Percentiles rank a stretch among this genome's conserved stretches.
These are phyloP conservation scores for Bolboschoenoplectus hybrid DNA, from an alignment of 202 grass and related monocot genomes.

Conservation along the genomic window DNA sequence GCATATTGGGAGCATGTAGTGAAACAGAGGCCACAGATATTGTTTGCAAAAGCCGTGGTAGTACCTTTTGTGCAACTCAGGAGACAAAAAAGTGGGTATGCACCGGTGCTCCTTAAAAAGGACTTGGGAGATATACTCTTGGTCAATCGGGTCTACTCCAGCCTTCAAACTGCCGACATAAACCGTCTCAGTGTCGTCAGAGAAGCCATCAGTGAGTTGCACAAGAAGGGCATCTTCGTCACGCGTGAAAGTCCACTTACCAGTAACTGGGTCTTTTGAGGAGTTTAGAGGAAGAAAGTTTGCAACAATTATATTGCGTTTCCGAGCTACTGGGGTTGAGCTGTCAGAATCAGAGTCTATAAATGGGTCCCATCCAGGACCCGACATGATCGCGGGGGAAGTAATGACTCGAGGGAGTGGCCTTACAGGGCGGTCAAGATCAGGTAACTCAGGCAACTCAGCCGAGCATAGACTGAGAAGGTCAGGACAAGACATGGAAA, in stretches of 20 bases:
- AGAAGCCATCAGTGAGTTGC: constrained; percentile 85
- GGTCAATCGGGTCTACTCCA: constrained; percentile 72
- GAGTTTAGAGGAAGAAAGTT: constrained; percentile 87
- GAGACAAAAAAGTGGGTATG: constrained; percentile 83
- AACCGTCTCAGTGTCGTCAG: constrained; percentile 64
- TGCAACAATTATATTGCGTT: constrained; percentile 89
- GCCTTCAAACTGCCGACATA: constrained; percentile 88
- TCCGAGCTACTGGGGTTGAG: constrained; percentile 38
- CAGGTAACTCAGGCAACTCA: constrained; percentile 49
- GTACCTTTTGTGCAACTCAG: constrained; percentile 66
- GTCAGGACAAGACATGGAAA: constrained; percentile 80
- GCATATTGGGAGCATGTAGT: constrained; percentile 92
- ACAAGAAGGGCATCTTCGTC: constrained; percentile 81
- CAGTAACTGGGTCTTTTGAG: constrained; percentile 63
- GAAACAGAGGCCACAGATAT: constrained; percentile 94
- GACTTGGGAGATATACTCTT: constrained; percentile 84
- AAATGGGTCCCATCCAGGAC: constrained; percentile 62
- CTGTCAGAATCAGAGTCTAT: constrained; percentile 63
- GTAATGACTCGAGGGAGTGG: constrained; percentile 72
- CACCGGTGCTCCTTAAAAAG: constrained; percentile 72
- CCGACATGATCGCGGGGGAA: constrained; percentile 69
- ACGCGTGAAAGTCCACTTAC: constrained; percentile 63
- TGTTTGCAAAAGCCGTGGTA: constrained; percentile 99
- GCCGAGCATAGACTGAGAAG: constrained; percentile 56
- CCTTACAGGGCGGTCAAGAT: constrained; percentile 49